Percentiles rank a stretch among this genome's conserved stretches.
phyloP scores from a whole-genome alignment of 2,329 filamentous ascomycete genomes.

The Cercospora sp. region DNA sequence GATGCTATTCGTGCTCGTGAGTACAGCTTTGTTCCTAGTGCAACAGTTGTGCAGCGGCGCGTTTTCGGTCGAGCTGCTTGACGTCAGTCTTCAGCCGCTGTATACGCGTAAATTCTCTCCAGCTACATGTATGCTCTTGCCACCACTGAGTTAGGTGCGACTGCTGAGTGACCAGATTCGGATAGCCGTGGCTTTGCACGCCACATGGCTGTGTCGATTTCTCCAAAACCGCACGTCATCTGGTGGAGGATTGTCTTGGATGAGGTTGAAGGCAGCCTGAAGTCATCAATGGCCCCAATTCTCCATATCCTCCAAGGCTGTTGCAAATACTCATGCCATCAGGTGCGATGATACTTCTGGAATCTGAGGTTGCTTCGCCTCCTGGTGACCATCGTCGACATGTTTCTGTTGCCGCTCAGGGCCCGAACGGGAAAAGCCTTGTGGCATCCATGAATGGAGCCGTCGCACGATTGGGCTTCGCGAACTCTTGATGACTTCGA shows the following conservation, averaged over 20 bases:
- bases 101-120: background rate
- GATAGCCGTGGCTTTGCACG: background rate
- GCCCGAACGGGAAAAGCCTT: background rate
- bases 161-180: background rate
- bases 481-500: background rate
- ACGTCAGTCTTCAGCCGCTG: background rate
- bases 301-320: background rate
- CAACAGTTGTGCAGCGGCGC: background rate
- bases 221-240: background rate
- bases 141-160: background rate
- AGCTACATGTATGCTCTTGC: background rate
- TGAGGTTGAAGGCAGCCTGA: background rate
- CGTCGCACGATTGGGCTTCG: background rate
- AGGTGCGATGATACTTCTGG: background rate
- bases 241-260: background rate
- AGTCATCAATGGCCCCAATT: background rate
- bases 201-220: background rate
- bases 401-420: background rate
- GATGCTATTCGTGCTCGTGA: background rate
- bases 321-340: background rate
- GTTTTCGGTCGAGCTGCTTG: background rate
- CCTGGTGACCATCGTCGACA: background rate
- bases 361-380: background rate
- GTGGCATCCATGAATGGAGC: background rate
- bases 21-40: background rate